phyloP scores from a whole-genome alignment of 2,329 filamentous ascomycete genomes.

The Aspergillus glaucus region DNA sequence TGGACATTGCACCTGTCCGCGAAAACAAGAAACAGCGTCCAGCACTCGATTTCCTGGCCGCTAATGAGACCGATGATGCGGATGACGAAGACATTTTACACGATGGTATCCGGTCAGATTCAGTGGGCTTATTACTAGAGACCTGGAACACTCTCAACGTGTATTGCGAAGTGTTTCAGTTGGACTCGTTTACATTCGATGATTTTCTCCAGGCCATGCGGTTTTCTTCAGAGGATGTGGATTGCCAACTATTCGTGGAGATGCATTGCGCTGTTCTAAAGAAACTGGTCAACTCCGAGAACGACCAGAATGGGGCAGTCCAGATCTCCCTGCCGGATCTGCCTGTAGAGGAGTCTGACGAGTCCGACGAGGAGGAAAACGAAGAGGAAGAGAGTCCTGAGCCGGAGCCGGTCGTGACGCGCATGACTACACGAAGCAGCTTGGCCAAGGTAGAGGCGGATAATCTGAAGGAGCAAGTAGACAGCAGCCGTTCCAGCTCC shows the following conservation, averaged over 20 bases:
- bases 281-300: slow-evolving; percentile 69
- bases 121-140: slow-evolving; percentile 78
- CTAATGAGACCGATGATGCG: slow-evolving; percentile 51
- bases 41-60: slow-evolving; percentile 68
- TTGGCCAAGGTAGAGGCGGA: slow-evolving; percentile 74
- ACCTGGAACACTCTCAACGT: slow-evolving; percentile 97
- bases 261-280: slow-evolving; percentile 89
- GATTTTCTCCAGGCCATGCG: slow-evolving; percentile 87
- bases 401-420: slow-evolving; percentile 57
- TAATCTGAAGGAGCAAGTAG: slow-evolving; percentile 56
- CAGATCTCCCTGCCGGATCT: slow-evolving; percentile 72
- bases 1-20: slow-evolving; percentile 66
- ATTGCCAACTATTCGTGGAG: slow-evolving; percentile 82
- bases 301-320: slow-evolving; percentile 66
- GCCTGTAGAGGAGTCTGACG: slow-evolving; percentile 63
- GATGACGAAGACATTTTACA: slow-evolving; percentile 42
- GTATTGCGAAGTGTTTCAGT: slow-evolving; percentile 88
- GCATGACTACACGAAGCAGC: slow-evolving; percentile 77
- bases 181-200: slow-evolving; percentile 97
- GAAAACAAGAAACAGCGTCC: slow-evolving; percentile 61
- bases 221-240: slow-evolving; percentile 64
- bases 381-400: slow-evolving; percentile 59
- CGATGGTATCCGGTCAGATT: slow-evolving; percentile 65
- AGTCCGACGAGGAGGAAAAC: slow-evolving; percentile 55
- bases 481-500: slow-evolving; percentile 39